Evolutionary conservation across 805 yeast species (phyloP).

Genomic region (Pichia eremophila): DNA sequence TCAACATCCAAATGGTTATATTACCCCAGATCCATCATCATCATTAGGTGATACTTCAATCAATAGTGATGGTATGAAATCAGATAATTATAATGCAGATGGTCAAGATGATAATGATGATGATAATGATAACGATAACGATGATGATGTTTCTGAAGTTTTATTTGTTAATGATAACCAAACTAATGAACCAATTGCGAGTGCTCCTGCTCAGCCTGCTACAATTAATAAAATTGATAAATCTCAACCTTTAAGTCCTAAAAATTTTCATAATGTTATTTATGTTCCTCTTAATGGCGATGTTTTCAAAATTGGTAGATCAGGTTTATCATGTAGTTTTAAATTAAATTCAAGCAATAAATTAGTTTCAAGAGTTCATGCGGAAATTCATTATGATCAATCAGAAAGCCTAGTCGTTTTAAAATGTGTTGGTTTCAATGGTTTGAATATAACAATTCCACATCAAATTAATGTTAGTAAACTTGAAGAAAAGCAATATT

Average conservation of each 20-base stretch:
- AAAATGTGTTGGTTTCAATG: conserved; percentile 77
- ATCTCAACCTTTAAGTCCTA: conserved; percentile 2
- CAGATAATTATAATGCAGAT: neutral
- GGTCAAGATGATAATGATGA: neutral
- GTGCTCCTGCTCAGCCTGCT: too few relatives aligned
- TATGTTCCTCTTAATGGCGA: conserved; percentile 31
- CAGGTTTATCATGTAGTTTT: conserved; percentile 50
- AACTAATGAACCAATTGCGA: neutral
- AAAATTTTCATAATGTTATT: conserved; percentile 10
- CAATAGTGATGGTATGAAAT: neutral
- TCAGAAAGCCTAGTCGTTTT: conserved; percentile 36
- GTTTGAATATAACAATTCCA: conserved; percentile 62
- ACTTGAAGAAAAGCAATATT: conserved; percentile 13
- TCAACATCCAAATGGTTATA: conserved; percentile 30
- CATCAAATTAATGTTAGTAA: conserved; percentile 24
- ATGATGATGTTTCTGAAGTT: neutral
- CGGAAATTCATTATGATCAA: conserved; percentile 37
- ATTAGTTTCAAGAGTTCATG: conserved; percentile 60
- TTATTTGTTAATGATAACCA: neutral
- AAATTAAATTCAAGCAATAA: conserved; percentile 39
- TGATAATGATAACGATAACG: neutral
- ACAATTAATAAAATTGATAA: conserved; percentile 1
- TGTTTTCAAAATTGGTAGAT: conserved; percentile 51
- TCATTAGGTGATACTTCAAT: conserved; percentile 30
- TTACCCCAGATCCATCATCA: conserved; percentile 69